Evolutionary conservation across 2,329 filamentous ascomycete species (phyloP).

Genomic region (Fusarium pininemorale): DNA sequence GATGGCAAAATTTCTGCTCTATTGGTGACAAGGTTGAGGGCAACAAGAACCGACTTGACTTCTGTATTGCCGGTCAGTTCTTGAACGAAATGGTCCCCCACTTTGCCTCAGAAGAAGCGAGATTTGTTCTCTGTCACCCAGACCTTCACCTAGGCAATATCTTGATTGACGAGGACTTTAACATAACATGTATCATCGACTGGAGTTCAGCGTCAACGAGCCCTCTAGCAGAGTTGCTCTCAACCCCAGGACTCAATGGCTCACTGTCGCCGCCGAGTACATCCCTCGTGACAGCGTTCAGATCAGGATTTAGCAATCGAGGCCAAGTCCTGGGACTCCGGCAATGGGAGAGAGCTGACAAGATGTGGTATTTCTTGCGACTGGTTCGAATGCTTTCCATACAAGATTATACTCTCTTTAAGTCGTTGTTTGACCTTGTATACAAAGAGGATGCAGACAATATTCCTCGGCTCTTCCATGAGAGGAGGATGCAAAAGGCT

Average conservation of each 20-base stretch:
- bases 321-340: fast-evolving
- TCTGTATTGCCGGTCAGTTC: not conserved
- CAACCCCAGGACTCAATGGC: not conserved
- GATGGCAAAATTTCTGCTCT: not conserved
- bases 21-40: not conserved
- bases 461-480: not conserved
- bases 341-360: not conserved
- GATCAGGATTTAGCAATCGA: not conserved
- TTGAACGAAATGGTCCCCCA: not conserved
- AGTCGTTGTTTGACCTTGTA: not conserved
- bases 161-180: not conserved
- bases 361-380: not conserved
- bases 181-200: not conserved
- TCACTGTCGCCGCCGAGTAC: not conserved
- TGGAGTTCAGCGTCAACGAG: not conserved
- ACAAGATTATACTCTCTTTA: not conserved
- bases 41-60: not conserved
- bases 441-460: fast-evolving
- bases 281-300: not conserved
- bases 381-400: not conserved
- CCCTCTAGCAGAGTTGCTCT: not conserved
- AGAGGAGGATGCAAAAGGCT: not conserved
- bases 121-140: not conserved
- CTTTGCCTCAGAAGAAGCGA: not conserved
- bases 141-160: not conserved